A percentile compares a stretch with the other conserved stretches of the same genome.
These are phyloP conservation scores for Populus euphratica DNA, from an alignment of 345 rosid genomes.

Conservation along the genomic window DNA sequence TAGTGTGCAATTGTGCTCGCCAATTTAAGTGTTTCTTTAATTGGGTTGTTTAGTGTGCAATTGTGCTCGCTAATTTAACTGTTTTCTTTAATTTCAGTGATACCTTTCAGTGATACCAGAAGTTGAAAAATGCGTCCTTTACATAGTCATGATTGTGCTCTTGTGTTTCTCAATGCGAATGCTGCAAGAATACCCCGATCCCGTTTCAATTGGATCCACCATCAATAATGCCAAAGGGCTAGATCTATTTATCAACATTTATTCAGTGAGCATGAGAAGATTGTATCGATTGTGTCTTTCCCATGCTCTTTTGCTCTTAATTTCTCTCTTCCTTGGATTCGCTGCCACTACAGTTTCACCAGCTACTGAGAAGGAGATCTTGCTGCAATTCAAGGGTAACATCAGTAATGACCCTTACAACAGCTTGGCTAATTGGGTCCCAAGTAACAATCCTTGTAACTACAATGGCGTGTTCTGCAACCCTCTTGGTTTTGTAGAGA, in stretches of 20 bases:
- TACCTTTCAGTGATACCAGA: constrained; percentile 12
- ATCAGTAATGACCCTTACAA: constrained; percentile 67
- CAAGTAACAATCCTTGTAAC: constrained; percentile 55
- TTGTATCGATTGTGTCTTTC: constrained; percentile 27
- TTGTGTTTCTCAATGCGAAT: constrained; percentile 9
- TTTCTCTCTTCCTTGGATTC: constrained; percentile 36
- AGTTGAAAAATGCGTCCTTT: constrained; percentile 36
- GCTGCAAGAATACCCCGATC: constrained; percentile 20
- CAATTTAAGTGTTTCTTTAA: constrained; percentile 14
- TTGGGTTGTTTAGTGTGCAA: constrained; percentile 5
- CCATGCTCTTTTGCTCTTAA: constrained; percentile 49
- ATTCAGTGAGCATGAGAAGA: constrained; percentile 60
- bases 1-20: neutral
- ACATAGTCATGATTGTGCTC: constrained; percentile 27
- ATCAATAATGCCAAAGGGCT: constrained; percentile 67
- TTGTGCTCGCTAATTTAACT: constrained; percentile 4
- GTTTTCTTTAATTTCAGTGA: constrained; percentile 21
- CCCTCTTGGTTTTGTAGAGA: constrained; percentile 65
- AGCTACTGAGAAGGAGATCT: constrained; percentile 57
- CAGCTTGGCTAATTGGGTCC: constrained; percentile 61
- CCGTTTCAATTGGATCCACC: constrained; percentile 22
- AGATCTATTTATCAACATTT: constrained; percentile 35
- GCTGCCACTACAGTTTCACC: constrained; percentile 30
- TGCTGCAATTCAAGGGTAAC: constrained; percentile 76
- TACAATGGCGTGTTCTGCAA: constrained; percentile 77